A percentile compares a stretch with the other conserved stretches of the same genome.
These are phyloP conservation scores for Phaffomyces opuntiae DNA, from an alignment of 805 yeast species.

Conservation along the genomic window DNA sequence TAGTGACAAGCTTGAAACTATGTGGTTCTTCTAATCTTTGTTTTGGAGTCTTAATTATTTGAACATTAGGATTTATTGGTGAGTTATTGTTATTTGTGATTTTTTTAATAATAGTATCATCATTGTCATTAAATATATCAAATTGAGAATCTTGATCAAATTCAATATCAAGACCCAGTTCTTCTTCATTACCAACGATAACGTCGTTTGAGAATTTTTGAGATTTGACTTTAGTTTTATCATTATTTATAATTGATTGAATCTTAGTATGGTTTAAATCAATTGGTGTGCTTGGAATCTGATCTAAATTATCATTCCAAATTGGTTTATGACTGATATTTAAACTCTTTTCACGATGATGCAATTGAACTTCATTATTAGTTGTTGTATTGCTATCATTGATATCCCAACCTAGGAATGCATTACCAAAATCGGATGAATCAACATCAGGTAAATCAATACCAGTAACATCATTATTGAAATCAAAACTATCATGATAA, in stretches of 20 bases:
- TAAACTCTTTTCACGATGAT: no score
- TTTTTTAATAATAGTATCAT: neutral
- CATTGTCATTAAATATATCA: slow-evolving; percentile 1
- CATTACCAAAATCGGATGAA: slow-evolving; percentile 42
- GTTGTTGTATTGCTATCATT: no score
- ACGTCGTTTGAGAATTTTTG: slow-evolving; percentile 14
- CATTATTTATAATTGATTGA: slow-evolving; percentile 10
- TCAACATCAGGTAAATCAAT: slow-evolving; percentile 35
- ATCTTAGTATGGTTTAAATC: slow-evolving; percentile 13
- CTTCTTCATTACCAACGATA: slow-evolving; percentile 14
- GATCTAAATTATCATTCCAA: slow-evolving; percentile 12
- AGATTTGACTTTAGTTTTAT: slow-evolving; percentile 14
- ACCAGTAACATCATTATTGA: neutral
- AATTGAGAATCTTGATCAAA: slow-evolving; percentile 13
- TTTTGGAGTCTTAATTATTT: neutral
- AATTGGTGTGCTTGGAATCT: slow-evolving; percentile 1
- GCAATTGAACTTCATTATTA: neutral
- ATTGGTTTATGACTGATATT: slow-evolving; percentile 9
- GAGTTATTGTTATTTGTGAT: no score
- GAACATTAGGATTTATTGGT: no score
- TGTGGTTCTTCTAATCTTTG: neutral
- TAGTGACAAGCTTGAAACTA: slow-evolving; percentile 4
- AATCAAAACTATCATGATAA: slow-evolving; percentile 1
- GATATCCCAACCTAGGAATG: slow-evolving; percentile 30
- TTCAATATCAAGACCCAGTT: slow-evolving; percentile 19